phyloP scores from a whole-genome alignment of 139 green algal species.

The Chlamydomonas schloesseri region DNA sequence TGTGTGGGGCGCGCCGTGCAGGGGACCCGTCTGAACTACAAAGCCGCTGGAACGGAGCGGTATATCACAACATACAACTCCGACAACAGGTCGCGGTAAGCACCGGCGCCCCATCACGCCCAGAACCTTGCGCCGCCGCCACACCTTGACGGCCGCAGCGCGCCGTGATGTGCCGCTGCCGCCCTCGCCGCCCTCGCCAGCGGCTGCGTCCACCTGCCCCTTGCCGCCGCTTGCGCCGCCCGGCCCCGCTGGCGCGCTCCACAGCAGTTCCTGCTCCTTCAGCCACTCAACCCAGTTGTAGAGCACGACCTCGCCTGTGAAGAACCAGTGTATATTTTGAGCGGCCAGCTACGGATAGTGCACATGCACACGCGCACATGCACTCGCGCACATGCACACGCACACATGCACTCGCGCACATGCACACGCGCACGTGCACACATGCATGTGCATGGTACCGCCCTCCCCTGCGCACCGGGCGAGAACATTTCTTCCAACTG shows the following conservation, averaged over 20 bases:
- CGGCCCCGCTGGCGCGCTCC: background rate
- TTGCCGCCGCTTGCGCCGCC: background rate
- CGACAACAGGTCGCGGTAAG: too few relatives aligned
- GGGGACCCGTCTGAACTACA: too few relatives aligned
- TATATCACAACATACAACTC: too few relatives aligned
- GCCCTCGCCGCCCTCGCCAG: background rate
- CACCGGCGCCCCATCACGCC: too few relatives aligned
- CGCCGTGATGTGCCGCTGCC: background rate
- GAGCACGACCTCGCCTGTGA: slow-evolving; percentile 72
- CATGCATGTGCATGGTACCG: background rate
- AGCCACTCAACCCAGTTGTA: slow-evolving; percentile 78
- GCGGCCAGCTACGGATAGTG: too few relatives aligned
- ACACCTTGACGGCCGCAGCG: background rate
- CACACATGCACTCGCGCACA: background rate
- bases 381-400: background rate
- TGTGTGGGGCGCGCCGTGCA: background rate
- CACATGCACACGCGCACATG: background rate
- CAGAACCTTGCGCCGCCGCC: background rate
- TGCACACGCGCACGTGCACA: too few relatives aligned
- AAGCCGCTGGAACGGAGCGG: too few relatives aligned
- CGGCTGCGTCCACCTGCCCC: background rate
- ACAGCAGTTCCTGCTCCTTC: slow-evolving; percentile 41
- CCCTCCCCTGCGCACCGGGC: background rate
- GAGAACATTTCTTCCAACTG: slow-evolving; percentile 67
- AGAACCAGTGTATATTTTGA: background rate